phyloP scores from a whole-genome alignment of 2,329 filamentous ascomycete species.

The Falciphora oryzae region DNA sequence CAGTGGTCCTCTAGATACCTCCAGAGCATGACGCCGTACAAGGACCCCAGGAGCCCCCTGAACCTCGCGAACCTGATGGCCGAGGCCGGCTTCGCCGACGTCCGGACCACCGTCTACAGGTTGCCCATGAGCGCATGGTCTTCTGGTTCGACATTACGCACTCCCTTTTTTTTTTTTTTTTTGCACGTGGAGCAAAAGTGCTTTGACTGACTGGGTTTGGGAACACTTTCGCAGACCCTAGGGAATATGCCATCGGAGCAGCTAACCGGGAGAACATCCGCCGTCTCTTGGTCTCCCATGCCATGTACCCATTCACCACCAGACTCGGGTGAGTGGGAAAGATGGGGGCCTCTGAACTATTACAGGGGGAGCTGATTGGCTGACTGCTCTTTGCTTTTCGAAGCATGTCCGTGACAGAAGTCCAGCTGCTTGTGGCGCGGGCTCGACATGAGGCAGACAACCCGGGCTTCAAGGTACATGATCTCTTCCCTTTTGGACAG shows the following conservation, averaged over 20 bases:
- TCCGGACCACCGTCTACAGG: slow-evolving; percentile 59
- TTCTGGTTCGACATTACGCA: slow-evolving; percentile 42
- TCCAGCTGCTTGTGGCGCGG: slow-evolving; percentile 50
- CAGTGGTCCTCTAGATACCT: slow-evolving; percentile 64
- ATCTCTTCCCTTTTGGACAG: neutral
- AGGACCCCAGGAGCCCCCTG: slow-evolving; percentile 60
- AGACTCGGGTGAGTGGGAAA: slow-evolving; percentile 35
- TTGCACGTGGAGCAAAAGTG: neutral
- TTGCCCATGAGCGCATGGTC: slow-evolving; percentile 68
- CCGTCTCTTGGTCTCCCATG: slow-evolving; percentile 47
- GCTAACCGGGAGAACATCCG: slow-evolving; percentile 50
- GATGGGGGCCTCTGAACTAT: neutral
- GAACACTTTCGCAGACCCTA: slow-evolving; percentile 35
- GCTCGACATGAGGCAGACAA: slow-evolving; percentile 49
- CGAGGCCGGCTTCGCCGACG: slow-evolving; percentile 60
- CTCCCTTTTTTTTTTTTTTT: neutral
- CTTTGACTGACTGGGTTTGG: neutral
- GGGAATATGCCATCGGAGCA: slow-evolving; percentile 46
- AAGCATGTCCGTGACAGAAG: slow-evolving; percentile 53
- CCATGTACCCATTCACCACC: slow-evolving; percentile 51
- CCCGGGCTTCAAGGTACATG: slow-evolving; percentile 48
- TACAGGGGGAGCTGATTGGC: neutral
- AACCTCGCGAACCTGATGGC: slow-evolving; percentile 53
- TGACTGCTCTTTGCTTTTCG: slow-evolving; percentile 7
- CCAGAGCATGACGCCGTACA: slow-evolving; percentile 54